Percentiles rank a stretch among this genome's conserved stretches.
Evolutionary conservation across 1,284 basidiomycete species (phyloP).

Genomic region (Naganishia cerealis): DNA sequence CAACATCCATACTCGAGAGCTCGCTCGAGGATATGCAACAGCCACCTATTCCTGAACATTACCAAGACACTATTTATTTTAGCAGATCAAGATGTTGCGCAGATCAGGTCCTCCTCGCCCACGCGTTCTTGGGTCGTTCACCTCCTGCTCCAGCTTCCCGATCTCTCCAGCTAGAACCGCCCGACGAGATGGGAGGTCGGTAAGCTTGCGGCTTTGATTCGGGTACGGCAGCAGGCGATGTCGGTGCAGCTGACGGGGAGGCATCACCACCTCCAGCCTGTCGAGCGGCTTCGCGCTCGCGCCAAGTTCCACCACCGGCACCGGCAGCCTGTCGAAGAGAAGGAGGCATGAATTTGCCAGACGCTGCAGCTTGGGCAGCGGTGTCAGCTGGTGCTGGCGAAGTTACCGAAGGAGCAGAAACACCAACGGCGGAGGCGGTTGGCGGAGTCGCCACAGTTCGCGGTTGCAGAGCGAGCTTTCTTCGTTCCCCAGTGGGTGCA

Average conservation of each 20-base stretch:
- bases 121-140: conserved; percentile 17
- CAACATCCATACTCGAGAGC: neutral
- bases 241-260: conserved; percentile 20
- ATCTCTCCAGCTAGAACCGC: conserved; percentile 23
- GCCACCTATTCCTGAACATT: conserved; percentile 3
- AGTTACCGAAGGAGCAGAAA: conserved; percentile 15
- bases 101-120: conserved; percentile 26
- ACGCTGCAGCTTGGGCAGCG: conserved; percentile 11
- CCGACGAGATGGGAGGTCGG: conserved; percentile 15
- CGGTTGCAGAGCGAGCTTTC: conserved; percentile 60
- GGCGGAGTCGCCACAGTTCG: conserved; percentile 48
- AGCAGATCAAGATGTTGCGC: neutral
- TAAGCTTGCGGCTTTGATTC: conserved; percentile 8
- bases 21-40: neutral
- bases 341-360: conserved; percentile 13
- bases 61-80: conserved; percentile 6
- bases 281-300: conserved; percentile 30
- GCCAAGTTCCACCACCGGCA: conserved; percentile 23
- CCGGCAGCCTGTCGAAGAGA: conserved; percentile 14
- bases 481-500: conserved; percentile 13
- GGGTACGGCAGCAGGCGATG: conserved; percentile 11
- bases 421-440: conserved; percentile 42
- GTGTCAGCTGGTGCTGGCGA: conserved; percentile 2
- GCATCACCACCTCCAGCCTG: conserved; percentile 27
- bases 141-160: conserved; percentile 16